These are phyloP conservation scores for Nothopassalora personata DNA, from an alignment of 2,329 filamentous ascomycete genomes.

Conservation along the genomic window DNA sequence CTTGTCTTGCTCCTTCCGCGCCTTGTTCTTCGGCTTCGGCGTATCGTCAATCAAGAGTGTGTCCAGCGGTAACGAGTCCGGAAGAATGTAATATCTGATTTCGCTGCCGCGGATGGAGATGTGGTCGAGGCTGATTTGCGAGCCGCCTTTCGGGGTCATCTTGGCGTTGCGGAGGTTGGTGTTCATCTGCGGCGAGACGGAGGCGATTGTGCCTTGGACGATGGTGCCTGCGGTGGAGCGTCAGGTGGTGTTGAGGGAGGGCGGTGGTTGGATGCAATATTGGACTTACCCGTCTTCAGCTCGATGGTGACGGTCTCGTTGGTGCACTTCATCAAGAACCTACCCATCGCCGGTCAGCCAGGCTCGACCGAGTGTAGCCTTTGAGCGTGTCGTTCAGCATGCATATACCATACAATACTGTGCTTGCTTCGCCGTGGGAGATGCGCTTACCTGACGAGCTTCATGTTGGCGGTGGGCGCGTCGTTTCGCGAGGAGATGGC, in stretches of 20 bases:
- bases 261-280: not conserved
- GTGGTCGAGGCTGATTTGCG: constrained; percentile 81
- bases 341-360: constrained; percentile 41
- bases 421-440: constrained; percentile 19
- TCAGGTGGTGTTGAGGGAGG: not conserved
- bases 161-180: constrained; percentile 91
- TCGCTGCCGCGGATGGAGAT: constrained; percentile 97
- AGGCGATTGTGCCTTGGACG: constrained; percentile 92
- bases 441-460: constrained; percentile 81
- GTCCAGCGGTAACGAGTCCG: constrained; percentile 90
- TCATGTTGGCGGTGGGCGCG: constrained; percentile 59
- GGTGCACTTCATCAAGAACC: constrained; percentile 98
- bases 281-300: constrained; percentile 85
- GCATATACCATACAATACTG: constrained; percentile 30
- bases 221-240: constrained; percentile 65
- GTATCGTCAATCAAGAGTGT: constrained; percentile 93
- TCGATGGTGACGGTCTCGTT: constrained; percentile 99
- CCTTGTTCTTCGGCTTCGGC: constrained; percentile 99
- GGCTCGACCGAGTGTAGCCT: constrained; percentile 37
- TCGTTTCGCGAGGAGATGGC: not conserved
- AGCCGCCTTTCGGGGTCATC: constrained; percentile 86
- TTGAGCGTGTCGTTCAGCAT: constrained; percentile 44
- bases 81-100: constrained; percentile 93
- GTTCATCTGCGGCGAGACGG: constrained; percentile 98
- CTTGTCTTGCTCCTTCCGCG: constrained; percentile 71